A percentile compares a stretch with the other conserved stretches of the same genome.
These are phyloP conservation scores for Anthracocystis setariae DNA, from an alignment of 1,284 basidiomycete species.

Conservation along the genomic window DNA sequence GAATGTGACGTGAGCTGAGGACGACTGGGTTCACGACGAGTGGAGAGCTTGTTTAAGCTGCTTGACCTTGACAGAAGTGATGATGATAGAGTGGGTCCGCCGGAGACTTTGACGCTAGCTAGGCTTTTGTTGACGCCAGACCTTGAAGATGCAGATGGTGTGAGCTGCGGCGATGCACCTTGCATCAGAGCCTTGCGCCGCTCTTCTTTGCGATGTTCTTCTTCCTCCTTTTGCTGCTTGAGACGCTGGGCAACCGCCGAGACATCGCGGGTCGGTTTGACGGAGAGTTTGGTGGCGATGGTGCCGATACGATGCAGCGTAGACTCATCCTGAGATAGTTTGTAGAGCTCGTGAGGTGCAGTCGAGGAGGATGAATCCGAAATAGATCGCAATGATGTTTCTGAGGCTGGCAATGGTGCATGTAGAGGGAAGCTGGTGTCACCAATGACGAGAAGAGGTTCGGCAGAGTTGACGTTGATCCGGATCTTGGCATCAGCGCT, in stretches of 20 bases:
- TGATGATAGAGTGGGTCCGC: slow-evolving; percentile 1
- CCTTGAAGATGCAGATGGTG: slow-evolving; percentile 19
- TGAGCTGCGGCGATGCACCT: slow-evolving; percentile 24
- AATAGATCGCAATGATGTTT: neutral
- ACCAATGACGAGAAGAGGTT: slow-evolving; percentile 31
- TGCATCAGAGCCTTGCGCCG: slow-evolving; percentile 35
- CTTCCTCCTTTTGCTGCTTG: slow-evolving; percentile 48
- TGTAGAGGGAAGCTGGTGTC: slow-evolving; percentile 20
- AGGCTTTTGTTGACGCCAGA: slow-evolving; percentile 23
- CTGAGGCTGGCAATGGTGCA: slow-evolving; percentile 19
- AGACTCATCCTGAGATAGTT: slow-evolving; percentile 39
- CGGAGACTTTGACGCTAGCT: slow-evolving; percentile 8
- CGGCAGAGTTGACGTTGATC: slow-evolving; percentile 23
- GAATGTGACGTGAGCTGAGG: slow-evolving; percentile 7
- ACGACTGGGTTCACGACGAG: slow-evolving; percentile 13
- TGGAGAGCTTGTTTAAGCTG: slow-evolving; percentile 35
- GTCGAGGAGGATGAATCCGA: slow-evolving; percentile 18
- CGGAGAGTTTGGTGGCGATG: slow-evolving; percentile 35
- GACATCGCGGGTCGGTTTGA: slow-evolving; percentile 37
- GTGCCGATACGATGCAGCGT: slow-evolving; percentile 28
- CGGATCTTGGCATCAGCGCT: slow-evolving; percentile 9
- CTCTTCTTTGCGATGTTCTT: slow-evolving; percentile 45
- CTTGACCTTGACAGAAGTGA: slow-evolving; percentile 34
- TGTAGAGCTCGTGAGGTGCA: slow-evolving; percentile 38
- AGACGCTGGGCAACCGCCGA: slow-evolving; percentile 42